Evolutionary conservation across 805 yeast genomes (phyloP), one percentile per base, ranked within the genome.

Genomic region (Yarrowia sp.): DNA sequence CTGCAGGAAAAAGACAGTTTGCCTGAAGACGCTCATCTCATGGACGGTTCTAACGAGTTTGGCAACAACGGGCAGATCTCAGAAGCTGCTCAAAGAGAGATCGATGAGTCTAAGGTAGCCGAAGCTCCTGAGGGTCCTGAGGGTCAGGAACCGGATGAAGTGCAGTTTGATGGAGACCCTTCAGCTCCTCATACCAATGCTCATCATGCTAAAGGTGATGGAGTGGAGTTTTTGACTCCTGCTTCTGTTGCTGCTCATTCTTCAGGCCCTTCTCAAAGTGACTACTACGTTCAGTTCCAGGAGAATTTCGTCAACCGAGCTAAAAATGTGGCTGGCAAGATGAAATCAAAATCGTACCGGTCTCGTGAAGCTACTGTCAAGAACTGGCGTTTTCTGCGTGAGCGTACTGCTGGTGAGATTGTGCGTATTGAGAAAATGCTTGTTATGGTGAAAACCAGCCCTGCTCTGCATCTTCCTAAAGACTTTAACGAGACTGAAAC

Each of bases 341-440:
- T 58, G 51, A 11, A n/a, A 10, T 35, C 14, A 18, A 42, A 44
- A 35, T 43, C 51, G 5, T 33, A 57, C 32, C 15, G 45, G 2
- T 17, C 65, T 2, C 8, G 41, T 28, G 65, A 45, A 11, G 36
- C 57, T 3, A 48, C 47, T 2, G 45, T 61, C 31, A 48, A 61
- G n/a, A 48, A 48, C 57, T 60, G 66, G 58, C 55, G 61, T 45
- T 51, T 66, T 13, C 64, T 71, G 18, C 18, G 65, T 28, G 41
- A 53, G 6, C 68, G 69, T 42, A 60, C 68, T 31, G 64, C 66
- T 2, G 96, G 96, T 3, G 87, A 87, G 63, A 80, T 90, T 13
- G 77, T 92, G 4, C 82, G 84, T 66, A 75, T 83, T 67, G 92
- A 88, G 66, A 85, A 82, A 70, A 85, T 89, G 84, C 76, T 92